A percentile compares a stretch with the other conserved stretches of the same genome.
phyloP scores from a whole-genome alignment of 331 rosid genomes.

The Erythrophleum ivorense region DNA sequence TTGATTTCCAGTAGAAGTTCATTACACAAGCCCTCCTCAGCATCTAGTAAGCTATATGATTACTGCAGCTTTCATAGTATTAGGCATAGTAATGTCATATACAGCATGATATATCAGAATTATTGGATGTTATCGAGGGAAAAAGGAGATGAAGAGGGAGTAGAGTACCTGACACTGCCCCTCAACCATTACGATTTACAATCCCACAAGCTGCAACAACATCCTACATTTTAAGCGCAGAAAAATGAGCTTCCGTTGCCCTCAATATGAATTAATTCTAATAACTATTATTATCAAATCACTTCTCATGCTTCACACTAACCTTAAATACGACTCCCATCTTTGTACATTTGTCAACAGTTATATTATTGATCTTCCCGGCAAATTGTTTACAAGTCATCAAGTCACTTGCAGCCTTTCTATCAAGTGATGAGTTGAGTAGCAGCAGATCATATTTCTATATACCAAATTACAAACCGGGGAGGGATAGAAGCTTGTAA shows the following conservation, averaged over 20 bases:
- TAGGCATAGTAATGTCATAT: slow-evolving; percentile 4
- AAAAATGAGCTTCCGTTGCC: slow-evolving; percentile 13
- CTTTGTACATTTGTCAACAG: slow-evolving; percentile 72
- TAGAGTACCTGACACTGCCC: slow-evolving; percentile 71
- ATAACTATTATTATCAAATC: neutral
- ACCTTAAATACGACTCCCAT: slow-evolving; percentile 72
- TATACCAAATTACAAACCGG: neutral
- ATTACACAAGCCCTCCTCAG: neutral
- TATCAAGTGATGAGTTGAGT: neutral
- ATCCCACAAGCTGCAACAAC: slow-evolving; percentile 82
- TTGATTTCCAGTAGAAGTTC: no score
- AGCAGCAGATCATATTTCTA: neutral
- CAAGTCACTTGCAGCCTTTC: slow-evolving; percentile 16
- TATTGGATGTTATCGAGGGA: neutral
- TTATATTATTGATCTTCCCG: slow-evolving; percentile 79
- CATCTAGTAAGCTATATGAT: slow-evolving; percentile 1
- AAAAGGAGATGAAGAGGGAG: neutral
- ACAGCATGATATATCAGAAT: neutral
- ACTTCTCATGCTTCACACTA: slow-evolving; percentile 34
- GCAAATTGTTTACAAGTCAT: slow-evolving; percentile 39
- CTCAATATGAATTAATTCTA: slow-evolving; percentile 19
- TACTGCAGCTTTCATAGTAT: neutral
- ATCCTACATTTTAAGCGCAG: slow-evolving; percentile 51
- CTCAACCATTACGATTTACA: slow-evolving; percentile 72
- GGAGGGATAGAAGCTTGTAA: neutral